Evolutionary conservation across 2,329 filamentous ascomycete genomes (phyloP), one percentile per base, ranked within the genome.

Genomic region (Penicillium sclerotigenum): DNA sequence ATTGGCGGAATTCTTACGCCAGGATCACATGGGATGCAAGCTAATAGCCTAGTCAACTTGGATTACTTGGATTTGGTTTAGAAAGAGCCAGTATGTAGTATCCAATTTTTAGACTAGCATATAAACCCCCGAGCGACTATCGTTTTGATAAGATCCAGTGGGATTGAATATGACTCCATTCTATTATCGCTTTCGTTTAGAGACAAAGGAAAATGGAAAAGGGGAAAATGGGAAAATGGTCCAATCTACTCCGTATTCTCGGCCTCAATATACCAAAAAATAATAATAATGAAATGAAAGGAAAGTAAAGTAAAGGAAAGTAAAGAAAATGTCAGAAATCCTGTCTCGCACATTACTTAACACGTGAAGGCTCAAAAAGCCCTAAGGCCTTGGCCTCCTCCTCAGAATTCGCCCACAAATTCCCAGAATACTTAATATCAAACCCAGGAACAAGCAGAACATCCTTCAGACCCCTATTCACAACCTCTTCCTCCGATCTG

Each of bases 361-460:
- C 40, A 26, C 40, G 41, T 28, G 41, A 46, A 5, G 47, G 33
- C 4, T 45, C 47, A 40, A 55, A 45, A 28, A 55, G 18, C 1
- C 47, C 53, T 47, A 46, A 46, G 2, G 47, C 40, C 8, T 40
- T 38, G 4, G 53, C 53, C 11, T 52, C 40, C 3, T 41, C 40
- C 4, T 24, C 53, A 6, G 47, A 46, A 1, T 29, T 9, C 26
- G 53, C 53, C 13, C 3, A 22, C 8, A 56, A 20, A 45, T 40
- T n/a, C 8, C 53, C 53, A 18, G 40, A 55, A 24, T 46, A 56
- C 37, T 52, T 56, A 7, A 34, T 28, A 14, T 24, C 14, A 11
- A 46, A 56, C 7, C 53, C 53, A n/a, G 53, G 53, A 22, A 52
- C 40, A 10, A 45, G 40, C 5, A 46, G n/a, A 16, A 14, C 33